A percentile compares a stretch with the other conserved stretches of the same genome.
Conservation (phyloP, 1,139 yeast genomes). For the Zygoascus hellenicus region DNA sequence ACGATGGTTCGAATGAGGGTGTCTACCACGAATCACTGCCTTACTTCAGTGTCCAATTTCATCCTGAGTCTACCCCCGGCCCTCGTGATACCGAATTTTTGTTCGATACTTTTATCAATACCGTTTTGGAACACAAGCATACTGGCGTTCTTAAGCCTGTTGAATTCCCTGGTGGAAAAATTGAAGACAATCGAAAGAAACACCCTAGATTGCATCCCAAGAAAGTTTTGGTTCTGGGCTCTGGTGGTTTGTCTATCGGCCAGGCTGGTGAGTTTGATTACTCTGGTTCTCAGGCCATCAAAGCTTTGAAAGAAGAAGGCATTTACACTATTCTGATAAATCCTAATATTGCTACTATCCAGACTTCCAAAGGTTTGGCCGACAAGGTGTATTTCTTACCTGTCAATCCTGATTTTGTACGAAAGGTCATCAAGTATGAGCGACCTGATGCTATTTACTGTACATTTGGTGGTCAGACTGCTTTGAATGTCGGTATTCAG, state of each 20-base stretch:
- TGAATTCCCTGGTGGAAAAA: conserved; percentile 82
- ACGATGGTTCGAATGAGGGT: conserved; percentile 98
- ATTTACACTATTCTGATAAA: conserved; percentile 91
- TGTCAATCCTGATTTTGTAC: conserved; percentile 91
- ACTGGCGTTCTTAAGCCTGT: conserved; percentile 63
- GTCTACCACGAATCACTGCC: conserved; percentile 86
- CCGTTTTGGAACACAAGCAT: conserved; percentile 62
- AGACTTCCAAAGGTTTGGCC: conserved; percentile 95
- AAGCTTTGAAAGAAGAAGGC: conserved; percentile 94
- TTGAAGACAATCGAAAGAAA: conserved; percentile 57
- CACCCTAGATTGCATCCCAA: conserved; percentile 77
- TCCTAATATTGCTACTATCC: conserved; percentile 98
- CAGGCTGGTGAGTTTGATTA: conserved; percentile 99
- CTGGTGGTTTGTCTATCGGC: conserved; percentile 98
- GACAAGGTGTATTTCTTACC: conserved; percentile 97
- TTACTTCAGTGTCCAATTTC: conserved; percentile 97
- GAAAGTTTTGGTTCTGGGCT: conserved; percentile 93
- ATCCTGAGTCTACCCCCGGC: conserved; percentile 99
- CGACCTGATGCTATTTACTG: conserved; percentile 96
- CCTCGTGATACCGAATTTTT: conserved; percentile 98
- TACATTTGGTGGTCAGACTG: conserved; percentile 99
- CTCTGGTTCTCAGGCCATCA: conserved; percentile 80
- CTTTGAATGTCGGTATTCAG: conserved; percentile 89
- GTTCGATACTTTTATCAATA: conserved; percentile 84
- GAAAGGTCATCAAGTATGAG: conserved; percentile 91